Conservation (phyloP, 805 yeast genomes). For the Priceomyces haplophilus region DNA sequence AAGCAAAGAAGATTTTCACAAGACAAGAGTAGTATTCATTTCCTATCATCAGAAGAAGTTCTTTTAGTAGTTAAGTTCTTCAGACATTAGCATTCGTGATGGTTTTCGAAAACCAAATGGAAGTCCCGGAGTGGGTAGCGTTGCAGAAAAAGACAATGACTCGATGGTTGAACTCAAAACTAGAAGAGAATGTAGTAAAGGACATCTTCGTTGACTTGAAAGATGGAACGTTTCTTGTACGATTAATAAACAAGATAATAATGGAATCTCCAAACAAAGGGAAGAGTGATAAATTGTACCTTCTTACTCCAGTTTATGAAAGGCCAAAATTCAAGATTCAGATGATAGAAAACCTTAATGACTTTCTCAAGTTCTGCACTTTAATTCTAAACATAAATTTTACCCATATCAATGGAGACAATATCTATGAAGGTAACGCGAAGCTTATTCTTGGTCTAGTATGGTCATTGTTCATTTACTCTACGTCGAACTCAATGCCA, state of each 20-base stretch:
- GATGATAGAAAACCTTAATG: conserved; percentile 45
- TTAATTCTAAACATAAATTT: conserved; percentile 39
- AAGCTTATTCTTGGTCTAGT: conserved; percentile 47
- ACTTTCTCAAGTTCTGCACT: conserved; percentile 40
- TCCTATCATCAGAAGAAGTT: neutral
- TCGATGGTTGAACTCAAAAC: conserved; percentile 47
- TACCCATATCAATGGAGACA: conserved; percentile 47
- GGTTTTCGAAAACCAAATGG: neutral
- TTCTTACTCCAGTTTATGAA: conserved; percentile 28
- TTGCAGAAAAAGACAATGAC: conserved; percentile 48
- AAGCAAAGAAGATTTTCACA: too few species aligned
- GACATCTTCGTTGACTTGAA: conserved; percentile 32
- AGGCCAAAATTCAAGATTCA: conserved; percentile 44
- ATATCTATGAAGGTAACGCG: conserved; percentile 46
- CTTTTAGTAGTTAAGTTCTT: too few species aligned
- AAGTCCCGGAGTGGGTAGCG: conserved; percentile 34
- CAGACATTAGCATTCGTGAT: neutral
- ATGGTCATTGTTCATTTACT: conserved; percentile 47
- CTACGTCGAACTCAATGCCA: conserved; percentile 27
- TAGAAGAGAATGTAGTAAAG: conserved; percentile 15
- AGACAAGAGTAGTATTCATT: neutral
- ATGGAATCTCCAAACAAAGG: conserved; percentile 17
- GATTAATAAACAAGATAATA: conserved; percentile 34
- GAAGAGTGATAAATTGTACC: conserved; percentile 17
- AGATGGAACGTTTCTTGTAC: conserved; percentile 39